Evolutionary conservation across 2,329 filamentous ascomycete genomes (phyloP).

Genomic region (Aspergillus novofumigatus): DNA sequence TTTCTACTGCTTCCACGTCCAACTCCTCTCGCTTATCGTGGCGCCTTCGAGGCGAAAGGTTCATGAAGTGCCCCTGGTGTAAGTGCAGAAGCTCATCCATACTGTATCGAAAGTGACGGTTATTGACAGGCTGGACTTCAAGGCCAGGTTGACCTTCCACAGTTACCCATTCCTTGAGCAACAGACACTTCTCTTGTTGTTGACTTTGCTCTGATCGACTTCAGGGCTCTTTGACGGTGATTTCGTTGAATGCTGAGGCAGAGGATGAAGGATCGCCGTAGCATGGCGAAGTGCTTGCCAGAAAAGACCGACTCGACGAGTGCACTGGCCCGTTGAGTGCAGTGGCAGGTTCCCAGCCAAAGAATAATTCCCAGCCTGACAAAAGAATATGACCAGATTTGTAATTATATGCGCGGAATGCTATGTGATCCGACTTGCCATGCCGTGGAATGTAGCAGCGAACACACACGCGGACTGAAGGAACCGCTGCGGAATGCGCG

Average conservation of each 20-base stretch:
- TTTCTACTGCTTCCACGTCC: slow-evolving; percentile 2
- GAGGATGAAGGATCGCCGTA: slow-evolving; percentile 1
- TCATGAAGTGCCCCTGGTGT: slow-evolving; percentile 27
- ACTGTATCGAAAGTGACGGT: slow-evolving; percentile 7
- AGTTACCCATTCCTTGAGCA: slow-evolving; percentile 11
- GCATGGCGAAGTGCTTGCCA: slow-evolving; percentile 1
- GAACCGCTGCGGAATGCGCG: slow-evolving; percentile 13
- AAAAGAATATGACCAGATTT: background rate
- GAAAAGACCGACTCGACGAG: background rate
- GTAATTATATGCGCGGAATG: slow-evolving; percentile 20
- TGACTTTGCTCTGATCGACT: background rate
- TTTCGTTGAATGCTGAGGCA: background rate
- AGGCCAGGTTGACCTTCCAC: slow-evolving; percentile 12
- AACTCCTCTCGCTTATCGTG: slow-evolving; percentile 6
- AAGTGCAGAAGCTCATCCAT: slow-evolving; percentile 27
- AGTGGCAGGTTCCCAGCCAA: background rate
- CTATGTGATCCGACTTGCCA: slow-evolving; percentile 10
- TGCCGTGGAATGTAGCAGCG: slow-evolving; percentile 18
- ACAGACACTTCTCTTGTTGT: background rate
- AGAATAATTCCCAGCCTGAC: background rate
- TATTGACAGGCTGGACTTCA: slow-evolving; percentile 11
- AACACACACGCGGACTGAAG: background rate
- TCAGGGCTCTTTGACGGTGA: background rate
- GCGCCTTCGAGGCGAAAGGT: slow-evolving; percentile 23
- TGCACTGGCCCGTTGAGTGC: background rate